Evolutionary conservation across 331 rosid species (phyloP).

Genomic region (Quercus lobata): DNA sequence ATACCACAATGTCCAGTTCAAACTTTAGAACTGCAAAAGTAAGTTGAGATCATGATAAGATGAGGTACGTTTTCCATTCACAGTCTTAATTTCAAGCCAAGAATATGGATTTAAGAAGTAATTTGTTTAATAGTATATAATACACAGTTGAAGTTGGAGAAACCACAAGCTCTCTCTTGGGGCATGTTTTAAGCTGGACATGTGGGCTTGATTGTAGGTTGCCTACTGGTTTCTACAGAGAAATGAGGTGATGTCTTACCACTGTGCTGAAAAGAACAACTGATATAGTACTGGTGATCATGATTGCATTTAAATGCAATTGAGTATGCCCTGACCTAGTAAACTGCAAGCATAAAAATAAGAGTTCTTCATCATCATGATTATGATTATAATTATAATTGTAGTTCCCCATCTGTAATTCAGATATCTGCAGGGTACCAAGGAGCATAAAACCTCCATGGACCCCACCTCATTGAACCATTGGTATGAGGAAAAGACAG

Average conservation of each 20-base stretch:
- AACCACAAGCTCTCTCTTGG: neutral
- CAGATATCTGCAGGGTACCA: neutral
- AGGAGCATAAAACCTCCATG: neutral
- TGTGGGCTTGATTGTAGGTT: neutral
- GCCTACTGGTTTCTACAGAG: neutral
- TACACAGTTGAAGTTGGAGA: no score
- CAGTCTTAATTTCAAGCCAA: no score
- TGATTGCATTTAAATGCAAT: conserved; percentile 65
- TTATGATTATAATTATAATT: neutral
- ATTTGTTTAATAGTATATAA: neutral
- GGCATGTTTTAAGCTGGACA: neutral
- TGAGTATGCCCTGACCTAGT: conserved; percentile 73
- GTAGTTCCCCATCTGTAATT: neutral
- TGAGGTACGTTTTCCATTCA: neutral
- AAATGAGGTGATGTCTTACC: conserved; percentile 47
- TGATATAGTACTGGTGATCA: conserved; percentile 94
- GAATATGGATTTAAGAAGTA: no score
- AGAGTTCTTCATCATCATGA: neutral
- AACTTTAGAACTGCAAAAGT: neutral
- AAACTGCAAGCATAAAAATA: conserved; percentile 51
- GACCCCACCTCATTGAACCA: neutral
- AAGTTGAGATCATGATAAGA: neutral
- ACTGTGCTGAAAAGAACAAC: conserved; percentile 96
- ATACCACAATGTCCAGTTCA: neutral
- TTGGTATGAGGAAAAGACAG: neutral